Percentiles rank a stretch among this genome's conserved stretches.
Evolutionary conservation across 164 flowering plant species (phyloP).

Genomic region (Vitis rotundifolia): DNA sequence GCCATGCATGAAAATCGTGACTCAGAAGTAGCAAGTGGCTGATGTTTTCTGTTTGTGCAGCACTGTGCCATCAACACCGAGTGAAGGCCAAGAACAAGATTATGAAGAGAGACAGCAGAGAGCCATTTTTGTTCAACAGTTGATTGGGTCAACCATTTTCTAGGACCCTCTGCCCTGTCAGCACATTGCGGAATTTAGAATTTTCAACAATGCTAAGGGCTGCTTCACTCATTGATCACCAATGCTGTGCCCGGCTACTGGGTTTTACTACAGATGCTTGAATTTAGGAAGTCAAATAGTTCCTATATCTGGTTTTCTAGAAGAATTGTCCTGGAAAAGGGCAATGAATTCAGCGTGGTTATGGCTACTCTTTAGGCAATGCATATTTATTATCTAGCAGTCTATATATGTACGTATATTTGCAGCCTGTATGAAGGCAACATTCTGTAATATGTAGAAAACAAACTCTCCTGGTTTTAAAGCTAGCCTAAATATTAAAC

Average conservation of each 20-base stretch:
- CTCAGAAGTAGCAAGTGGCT: neutral
- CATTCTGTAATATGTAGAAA: neutral
- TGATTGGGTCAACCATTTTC: constrained; percentile 64
- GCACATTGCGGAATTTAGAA: neutral
- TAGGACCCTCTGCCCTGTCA: constrained; percentile 11
- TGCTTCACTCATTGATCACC: neutral
- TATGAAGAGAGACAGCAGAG: constrained; percentile 46
- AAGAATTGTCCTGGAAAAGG: neutral
- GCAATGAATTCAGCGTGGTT: neutral
- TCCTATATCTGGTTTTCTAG: constrained; percentile 1
- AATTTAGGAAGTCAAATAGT: neutral
- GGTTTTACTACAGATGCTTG: constrained; percentile 9
- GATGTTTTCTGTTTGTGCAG: constrained; percentile 34
- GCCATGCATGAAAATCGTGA: neutral
- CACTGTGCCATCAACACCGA: constrained; percentile 16
- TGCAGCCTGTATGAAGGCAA: neutral
- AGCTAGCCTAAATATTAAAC: neutral
- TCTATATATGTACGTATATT: neutral
- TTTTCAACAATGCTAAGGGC: neutral
- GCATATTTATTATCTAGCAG: neutral
- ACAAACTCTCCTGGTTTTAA: neutral
- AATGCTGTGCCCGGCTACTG: neutral
- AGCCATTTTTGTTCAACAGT: constrained; percentile 56
- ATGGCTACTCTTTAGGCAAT: neutral
- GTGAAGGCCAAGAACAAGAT: constrained; percentile 39